phyloP scores from a whole-genome alignment of 495 filamentous ascomycete species.

The Evernia prunastri region DNA sequence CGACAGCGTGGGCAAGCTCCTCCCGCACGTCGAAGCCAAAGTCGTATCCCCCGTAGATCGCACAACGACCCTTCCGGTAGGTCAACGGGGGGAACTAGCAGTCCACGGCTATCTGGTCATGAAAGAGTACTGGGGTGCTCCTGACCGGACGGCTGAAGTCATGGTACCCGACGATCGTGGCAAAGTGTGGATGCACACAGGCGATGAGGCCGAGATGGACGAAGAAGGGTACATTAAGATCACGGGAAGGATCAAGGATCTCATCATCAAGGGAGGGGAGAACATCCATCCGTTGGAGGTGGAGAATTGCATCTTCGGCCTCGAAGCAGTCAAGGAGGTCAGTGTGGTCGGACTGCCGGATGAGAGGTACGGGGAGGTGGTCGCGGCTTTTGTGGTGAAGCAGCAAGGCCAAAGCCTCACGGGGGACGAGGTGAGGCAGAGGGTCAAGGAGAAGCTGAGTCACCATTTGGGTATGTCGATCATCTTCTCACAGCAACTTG shows the following conservation, averaged over 20 bases:
- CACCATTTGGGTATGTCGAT: constrained; percentile 59
- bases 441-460: constrained; percentile 67
- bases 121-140: constrained; percentile 82
- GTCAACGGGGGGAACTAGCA: constrained; percentile 71
- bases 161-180: constrained; percentile 54
- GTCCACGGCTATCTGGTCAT: constrained; percentile 82
- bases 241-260: constrained; percentile 76
- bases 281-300: constrained; percentile 95
- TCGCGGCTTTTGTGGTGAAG: constrained; percentile 72
- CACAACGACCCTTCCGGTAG: constrained; percentile 51
- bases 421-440: constrained; percentile 56
- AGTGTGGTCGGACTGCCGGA: constrained; percentile 82
- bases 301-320: constrained; percentile 79
- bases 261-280: constrained; percentile 90
- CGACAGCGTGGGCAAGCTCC: constrained; percentile 63
- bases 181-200: constrained; percentile 72
- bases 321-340: constrained; percentile 61
- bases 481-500: neutral
- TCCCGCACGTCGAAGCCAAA: constrained; percentile 85
- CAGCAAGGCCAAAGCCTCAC: constrained; percentile 38
- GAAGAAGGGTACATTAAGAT: constrained; percentile 59
- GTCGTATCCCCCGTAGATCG: constrained; percentile 61
- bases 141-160: constrained; percentile 61
- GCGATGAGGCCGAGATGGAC: constrained; percentile 91
- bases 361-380: constrained; percentile 75